phyloP scores from a whole-genome alignment of 2,329 filamentous ascomycete genomes.

The Hypoxylon sp. region DNA sequence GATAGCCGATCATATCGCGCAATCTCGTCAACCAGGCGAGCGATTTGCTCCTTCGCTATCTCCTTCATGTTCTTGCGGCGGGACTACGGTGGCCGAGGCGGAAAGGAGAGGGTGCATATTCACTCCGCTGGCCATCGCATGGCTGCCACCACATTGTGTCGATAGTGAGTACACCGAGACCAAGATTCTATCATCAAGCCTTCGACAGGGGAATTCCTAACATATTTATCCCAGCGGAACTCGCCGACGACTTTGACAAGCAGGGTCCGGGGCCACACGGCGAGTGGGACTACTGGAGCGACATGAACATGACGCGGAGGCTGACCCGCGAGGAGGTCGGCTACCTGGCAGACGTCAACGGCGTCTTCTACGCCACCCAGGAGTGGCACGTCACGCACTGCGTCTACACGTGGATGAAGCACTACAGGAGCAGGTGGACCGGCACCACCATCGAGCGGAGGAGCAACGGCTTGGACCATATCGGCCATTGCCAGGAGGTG shows the following conservation, averaged over 20 bases:
- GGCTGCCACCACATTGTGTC: constrained; percentile 6
- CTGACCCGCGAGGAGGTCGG: constrained; percentile 7
- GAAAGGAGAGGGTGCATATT: constrained; percentile 5
- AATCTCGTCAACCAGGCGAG: constrained; percentile 1
- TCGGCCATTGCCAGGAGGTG: constrained; percentile 5
- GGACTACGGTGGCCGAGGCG: constrained; percentile 4
- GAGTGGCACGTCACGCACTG: constrained; percentile 13
- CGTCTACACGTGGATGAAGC: constrained; percentile 8
- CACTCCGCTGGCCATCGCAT: constrained; percentile 2
- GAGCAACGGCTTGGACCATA: constrained; percentile 11
- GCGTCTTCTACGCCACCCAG: constrained; percentile 9
- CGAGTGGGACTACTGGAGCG: constrained; percentile 8
- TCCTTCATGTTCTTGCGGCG: constrained; percentile 5
- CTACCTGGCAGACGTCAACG: not conserved
- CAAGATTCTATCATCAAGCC: not conserved
- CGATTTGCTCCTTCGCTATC: not conserved
- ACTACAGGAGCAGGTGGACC: constrained; percentile 10
- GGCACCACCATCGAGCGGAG: constrained; percentile 2
- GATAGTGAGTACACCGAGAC: constrained; percentile 1
- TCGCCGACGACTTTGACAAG: constrained; percentile 9
- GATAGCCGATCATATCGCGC: not conserved
- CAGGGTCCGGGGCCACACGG: constrained; percentile 4
- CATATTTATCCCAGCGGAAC: not conserved
- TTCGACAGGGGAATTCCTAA: not conserved
- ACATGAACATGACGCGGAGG: constrained; percentile 8